Base-by-base conservation (phyloP, 2,329 filamentous ascomycete genomes). In the Elsinoe batatas region DNA sequence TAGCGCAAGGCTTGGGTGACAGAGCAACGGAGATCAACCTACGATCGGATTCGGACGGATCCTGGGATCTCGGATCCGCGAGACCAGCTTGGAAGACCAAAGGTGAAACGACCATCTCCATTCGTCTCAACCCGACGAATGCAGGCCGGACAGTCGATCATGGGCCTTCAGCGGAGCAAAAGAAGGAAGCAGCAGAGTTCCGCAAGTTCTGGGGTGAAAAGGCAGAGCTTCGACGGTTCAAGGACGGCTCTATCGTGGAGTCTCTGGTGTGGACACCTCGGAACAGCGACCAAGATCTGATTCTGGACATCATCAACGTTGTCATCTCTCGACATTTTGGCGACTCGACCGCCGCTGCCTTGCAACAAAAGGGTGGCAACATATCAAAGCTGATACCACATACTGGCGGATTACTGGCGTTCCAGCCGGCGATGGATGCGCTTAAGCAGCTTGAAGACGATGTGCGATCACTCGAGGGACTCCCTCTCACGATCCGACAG, bases 201-300 rank as follows among this genome's bases (percentile, higher is more conserved):
- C 87, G 88, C 35, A 81, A 84, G 33, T 97, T 98, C 67, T 98
- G 94, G 93, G 93, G 91, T 5, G 85, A 91, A 8, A 95, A 93
- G 68, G 82, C 93, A 1, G 93, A 98, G 69, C 77, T 98, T 44
- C 82, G 93, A 61, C 87, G 93, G 17, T 98, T 98, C 76, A 94
- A 91, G 64, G 90, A 97, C 65, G 93, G 93, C 18, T 91, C 85
- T 63, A 96, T 98, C 61, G 78, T 90, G 7, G 94, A 98, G 69
- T 95, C 88, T 64, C 75, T 97, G 30, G 84, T 95, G 17, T 98
- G 93, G 93, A 77, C 71, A 2, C 59, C 77, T 1, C 77, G 80
- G 55, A 74, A 79, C 1, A 74, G 82, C 1, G 74, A 77, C 2
- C 69, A 72, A 32, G 80, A 84, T 5, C 81, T 95, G 17, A 81